Conservation (phyloP, 768 basidiomycete species). For the Mycena filopes region DNA sequence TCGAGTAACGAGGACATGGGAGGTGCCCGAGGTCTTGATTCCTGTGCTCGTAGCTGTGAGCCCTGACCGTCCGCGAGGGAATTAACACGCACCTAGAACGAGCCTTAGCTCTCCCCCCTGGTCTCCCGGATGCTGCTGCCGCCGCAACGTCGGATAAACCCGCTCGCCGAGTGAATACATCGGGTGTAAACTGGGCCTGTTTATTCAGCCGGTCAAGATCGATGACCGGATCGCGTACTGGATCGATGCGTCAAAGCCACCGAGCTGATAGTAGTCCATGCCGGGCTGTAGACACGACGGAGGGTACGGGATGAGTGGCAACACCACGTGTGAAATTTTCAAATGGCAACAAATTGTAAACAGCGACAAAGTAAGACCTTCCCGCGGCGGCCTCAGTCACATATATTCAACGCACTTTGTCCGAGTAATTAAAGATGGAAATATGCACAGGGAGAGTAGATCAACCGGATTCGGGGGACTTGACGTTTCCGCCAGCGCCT, state of each 20-base stretch:
- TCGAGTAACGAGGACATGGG: background rate
- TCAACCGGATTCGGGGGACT: too few relatives aligned
- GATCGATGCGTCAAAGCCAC: background rate
- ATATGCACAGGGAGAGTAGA: too few relatives aligned
- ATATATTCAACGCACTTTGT: too few relatives aligned
- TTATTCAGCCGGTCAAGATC: background rate
- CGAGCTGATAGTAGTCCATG: constrained; percentile 4
- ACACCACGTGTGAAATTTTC: too few relatives aligned
- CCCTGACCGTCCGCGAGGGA: background rate
- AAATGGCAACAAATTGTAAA: too few relatives aligned
- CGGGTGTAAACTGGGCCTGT: background rate
- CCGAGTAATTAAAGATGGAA: too few relatives aligned
- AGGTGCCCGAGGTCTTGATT: background rate
- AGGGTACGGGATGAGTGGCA: too few relatives aligned
- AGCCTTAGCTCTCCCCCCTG: background rate
- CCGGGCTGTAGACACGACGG: too few relatives aligned
- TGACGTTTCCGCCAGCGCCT: too few relatives aligned
- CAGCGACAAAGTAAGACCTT: too few relatives aligned
- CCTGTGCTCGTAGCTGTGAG: background rate
- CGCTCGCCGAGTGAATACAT: background rate
- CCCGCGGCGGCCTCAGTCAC: too few relatives aligned
- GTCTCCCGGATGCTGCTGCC: background rate
- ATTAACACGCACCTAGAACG: background rate
- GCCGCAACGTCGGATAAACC: background rate
- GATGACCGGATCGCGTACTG: background rate